A percentile compares a stretch with the other conserved stretches of the same genome.
Conservation (phyloP, 805 yeast species). For the Blastobotrys chiropterorum region DNA sequence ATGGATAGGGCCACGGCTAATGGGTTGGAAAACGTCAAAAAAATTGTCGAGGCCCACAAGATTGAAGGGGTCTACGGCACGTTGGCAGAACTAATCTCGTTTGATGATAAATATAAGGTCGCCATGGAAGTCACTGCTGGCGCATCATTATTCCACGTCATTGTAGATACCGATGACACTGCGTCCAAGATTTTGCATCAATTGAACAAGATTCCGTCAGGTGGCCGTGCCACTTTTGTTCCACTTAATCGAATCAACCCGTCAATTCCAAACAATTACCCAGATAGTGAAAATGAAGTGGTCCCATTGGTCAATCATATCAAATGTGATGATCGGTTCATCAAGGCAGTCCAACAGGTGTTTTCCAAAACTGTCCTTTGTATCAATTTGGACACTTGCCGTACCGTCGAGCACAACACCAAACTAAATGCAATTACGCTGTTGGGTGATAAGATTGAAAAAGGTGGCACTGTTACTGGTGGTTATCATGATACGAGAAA, state of each 20-base stretch:
- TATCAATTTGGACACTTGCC: slow-evolving; percentile 58
- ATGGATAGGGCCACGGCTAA: slow-evolving; percentile 19
- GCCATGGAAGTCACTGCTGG: slow-evolving; percentile 93
- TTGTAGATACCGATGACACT: slow-evolving; percentile 81
- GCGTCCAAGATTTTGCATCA: slow-evolving; percentile 77
- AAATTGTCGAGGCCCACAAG: slow-evolving; percentile 54
- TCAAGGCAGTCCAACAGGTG: slow-evolving; percentile 66
- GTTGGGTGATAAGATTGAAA: slow-evolving; percentile 87
- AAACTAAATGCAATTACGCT: slow-evolving; percentile 75
- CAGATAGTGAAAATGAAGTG: slow-evolving; percentile 54
- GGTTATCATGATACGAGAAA: slow-evolving; percentile 69
- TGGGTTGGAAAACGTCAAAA: slow-evolving; percentile 64
- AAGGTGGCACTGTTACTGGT: slow-evolving; percentile 79
- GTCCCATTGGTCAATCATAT: slow-evolving; percentile 77
- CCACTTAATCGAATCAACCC: slow-evolving; percentile 68
- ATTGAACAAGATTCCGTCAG: slow-evolving; percentile 49
- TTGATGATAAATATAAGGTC: slow-evolving; percentile 72
- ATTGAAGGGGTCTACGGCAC: slow-evolving; percentile 66
- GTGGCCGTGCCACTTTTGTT: slow-evolving; percentile 86
- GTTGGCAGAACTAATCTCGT: slow-evolving; percentile 73
- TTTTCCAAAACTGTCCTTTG: slow-evolving; percentile 80
- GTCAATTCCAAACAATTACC: slow-evolving; percentile 39
- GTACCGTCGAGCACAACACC: slow-evolving; percentile 54
- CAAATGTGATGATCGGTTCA: slow-evolving; percentile 50
- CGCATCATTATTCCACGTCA: slow-evolving; percentile 74